phyloP scores from a whole-genome alignment of 2,329 filamentous ascomycete genomes.

The Ophiostoma quercus region DNA sequence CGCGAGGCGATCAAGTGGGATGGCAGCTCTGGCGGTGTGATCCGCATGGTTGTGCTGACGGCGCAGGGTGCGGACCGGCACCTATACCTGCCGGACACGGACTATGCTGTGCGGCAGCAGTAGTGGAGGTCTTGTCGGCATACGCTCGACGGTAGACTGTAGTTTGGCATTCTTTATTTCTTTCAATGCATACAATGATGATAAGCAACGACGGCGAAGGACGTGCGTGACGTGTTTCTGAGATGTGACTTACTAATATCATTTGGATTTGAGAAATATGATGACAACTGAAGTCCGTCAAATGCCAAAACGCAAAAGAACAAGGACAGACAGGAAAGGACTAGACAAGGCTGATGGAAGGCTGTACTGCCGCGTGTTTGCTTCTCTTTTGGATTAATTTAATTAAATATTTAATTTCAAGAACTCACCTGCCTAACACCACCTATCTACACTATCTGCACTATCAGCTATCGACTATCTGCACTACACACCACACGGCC shows the following conservation, averaged over 20 bases:
- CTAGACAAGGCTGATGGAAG: too few relatives aligned
- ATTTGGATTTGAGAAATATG: too few relatives aligned
- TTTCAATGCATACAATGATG: background rate
- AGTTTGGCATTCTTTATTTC: background rate
- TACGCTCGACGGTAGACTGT: background rate
- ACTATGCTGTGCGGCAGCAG: conserved; percentile 71
- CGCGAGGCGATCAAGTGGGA: conserved; percentile 99
- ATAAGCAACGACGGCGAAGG: background rate
- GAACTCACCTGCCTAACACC: too few relatives aligned
- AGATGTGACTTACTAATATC: too few relatives aligned
- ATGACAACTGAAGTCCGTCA: too few relatives aligned
- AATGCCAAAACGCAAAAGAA: too few relatives aligned
- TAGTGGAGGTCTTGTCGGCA: conserved; percentile 21
- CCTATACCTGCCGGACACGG: conserved; percentile 88
- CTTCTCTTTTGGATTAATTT: too few relatives aligned
- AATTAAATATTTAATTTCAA: too few relatives aligned
- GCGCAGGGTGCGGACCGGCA: conserved; percentile 84
- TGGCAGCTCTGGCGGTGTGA: conserved; percentile 95
- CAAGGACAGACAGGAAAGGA: too few relatives aligned
- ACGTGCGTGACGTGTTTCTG: too few relatives aligned
- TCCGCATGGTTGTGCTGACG: conserved; percentile 94
- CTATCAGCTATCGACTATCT: background rate
- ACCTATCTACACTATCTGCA: background rate
- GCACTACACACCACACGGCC: background rate
- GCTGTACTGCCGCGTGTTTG: too few relatives aligned